Evolutionary conservation across 2,329 filamentous ascomycete genomes (phyloP).

Genomic region (Colletotrichum sojae): DNA sequence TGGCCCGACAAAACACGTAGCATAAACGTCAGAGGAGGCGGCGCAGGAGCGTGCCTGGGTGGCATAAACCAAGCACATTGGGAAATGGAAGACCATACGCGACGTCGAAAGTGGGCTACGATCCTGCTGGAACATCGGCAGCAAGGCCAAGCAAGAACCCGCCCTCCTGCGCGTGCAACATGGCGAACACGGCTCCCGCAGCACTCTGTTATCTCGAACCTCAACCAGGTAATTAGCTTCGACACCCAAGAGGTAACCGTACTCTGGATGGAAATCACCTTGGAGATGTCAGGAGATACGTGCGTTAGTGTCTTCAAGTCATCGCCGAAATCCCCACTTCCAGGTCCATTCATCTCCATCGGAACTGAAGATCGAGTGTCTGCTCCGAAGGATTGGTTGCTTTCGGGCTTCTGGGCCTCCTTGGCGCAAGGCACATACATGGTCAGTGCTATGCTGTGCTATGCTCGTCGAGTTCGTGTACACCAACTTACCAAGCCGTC

Average conservation of each 20-base stretch:
- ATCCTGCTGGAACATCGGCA: not conserved
- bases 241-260: too few species aligned
- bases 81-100: not conserved
- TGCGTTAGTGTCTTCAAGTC: conserved; percentile 9
- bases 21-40: not conserved
- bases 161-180: not conserved
- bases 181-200: too few species aligned
- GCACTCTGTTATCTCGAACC: too few species aligned
- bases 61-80: too few species aligned
- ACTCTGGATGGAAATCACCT: not conserved
- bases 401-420: not conserved
- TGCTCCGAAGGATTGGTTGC: conserved; percentile 14
- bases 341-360: conserved; percentile 24
- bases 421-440: conserved; percentile 7
- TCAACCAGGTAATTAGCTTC: too few species aligned
- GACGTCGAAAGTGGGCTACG: not conserved
- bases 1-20: not conserved
- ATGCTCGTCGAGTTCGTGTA: not conserved
- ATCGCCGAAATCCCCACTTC: conserved; percentile 9
- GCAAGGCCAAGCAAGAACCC: not conserved
- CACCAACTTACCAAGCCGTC: not conserved
- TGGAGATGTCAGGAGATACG: conserved; percentile 5
- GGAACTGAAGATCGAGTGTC: conserved; percentile 15
- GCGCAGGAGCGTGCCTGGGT: too few species aligned
- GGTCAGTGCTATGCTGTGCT: not conserved